Conservation (phyloP, 176 grass and related monocot genomes). For the Oryza coarctata region DNA sequence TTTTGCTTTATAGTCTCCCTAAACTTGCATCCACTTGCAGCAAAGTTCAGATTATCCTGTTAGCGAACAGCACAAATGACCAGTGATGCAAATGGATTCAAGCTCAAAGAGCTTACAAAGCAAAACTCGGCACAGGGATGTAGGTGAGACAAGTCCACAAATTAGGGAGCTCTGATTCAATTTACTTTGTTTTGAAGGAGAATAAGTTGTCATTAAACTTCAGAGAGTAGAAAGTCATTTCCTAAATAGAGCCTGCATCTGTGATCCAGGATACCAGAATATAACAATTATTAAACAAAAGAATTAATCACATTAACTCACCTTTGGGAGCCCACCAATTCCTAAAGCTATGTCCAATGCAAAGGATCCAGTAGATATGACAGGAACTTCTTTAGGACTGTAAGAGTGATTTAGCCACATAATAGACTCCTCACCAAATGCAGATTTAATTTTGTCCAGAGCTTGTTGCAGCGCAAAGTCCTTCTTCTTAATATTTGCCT, state of each 20-base stretch:
- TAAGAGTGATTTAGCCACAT: constrained; percentile 56
- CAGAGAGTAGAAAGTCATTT: neutral
- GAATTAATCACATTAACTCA: constrained; percentile 1
- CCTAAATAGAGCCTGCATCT: neutral
- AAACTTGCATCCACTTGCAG: too few species aligned
- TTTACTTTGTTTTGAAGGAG: neutral
- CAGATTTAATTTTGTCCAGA: constrained; percentile 48
- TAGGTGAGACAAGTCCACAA: too few species aligned
- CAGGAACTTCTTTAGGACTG: constrained; percentile 40
- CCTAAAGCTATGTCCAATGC: constrained; percentile 61
- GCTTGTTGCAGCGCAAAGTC: constrained; percentile 55
- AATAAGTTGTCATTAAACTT: neutral
- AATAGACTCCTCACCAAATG: constrained; percentile 59
- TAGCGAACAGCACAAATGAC: too few species aligned
- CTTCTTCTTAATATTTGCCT: constrained; percentile 34
- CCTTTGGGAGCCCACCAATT: constrained; percentile 66
- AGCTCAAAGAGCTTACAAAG: too few species aligned
- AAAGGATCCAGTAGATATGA: constrained; percentile 60
- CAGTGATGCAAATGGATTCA: too few species aligned
- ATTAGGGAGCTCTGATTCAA: too few species aligned
- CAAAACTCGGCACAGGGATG: too few species aligned
- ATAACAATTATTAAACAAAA: neutral
- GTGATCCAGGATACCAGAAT: neutral
- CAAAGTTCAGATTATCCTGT: too few species aligned
- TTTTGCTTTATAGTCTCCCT: neutral